A percentile compares a stretch with the other conserved stretches of the same genome.
phyloP scores from a whole-genome alignment of 345 rosid genomes.

The Crucihimalaya himalaica region DNA sequence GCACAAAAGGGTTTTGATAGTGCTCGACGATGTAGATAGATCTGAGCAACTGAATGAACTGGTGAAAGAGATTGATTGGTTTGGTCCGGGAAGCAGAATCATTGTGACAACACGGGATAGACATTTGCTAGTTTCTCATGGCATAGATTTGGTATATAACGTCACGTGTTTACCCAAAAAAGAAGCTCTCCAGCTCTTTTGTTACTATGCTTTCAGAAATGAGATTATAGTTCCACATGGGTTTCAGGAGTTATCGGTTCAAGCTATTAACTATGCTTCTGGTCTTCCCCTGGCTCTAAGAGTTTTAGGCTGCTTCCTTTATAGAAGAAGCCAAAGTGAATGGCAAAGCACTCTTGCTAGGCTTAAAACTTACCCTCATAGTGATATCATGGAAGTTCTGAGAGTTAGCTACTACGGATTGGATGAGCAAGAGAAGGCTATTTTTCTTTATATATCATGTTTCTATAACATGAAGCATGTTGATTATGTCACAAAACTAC shows the following conservation, averaged over 20 bases:
- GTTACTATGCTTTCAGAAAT: slow-evolving; percentile 27
- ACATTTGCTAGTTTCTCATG: slow-evolving; percentile 35
- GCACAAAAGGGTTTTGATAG: slow-evolving; percentile 27
- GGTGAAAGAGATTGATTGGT: slow-evolving; percentile 31
- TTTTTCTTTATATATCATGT: slow-evolving; percentile 47
- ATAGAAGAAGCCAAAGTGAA: slow-evolving; percentile 5
- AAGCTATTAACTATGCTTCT: slow-evolving; percentile 33
- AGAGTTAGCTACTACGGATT: slow-evolving; percentile 48
- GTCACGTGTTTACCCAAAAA: slow-evolving; percentile 21
- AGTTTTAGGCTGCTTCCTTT: slow-evolving; percentile 43
- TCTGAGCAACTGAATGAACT: slow-evolving; percentile 30
- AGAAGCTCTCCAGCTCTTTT: slow-evolving; percentile 41
- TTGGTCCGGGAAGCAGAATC: slow-evolving; percentile 41
- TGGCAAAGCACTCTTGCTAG: slow-evolving; percentile 42
- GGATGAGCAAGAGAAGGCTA: slow-evolving; percentile 33
- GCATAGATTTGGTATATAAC: slow-evolving; percentile 24
- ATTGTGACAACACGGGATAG: slow-evolving; percentile 36
- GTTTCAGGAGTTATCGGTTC: slow-evolving; percentile 20
- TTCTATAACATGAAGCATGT: slow-evolving; percentile 23
- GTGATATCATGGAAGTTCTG: slow-evolving; percentile 36
- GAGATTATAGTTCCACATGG: slow-evolving; percentile 14
- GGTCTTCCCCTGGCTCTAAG: slow-evolving; percentile 53
- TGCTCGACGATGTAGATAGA: slow-evolving; percentile 37
- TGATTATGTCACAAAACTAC: slow-evolving; percentile 33
- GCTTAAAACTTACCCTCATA: slow-evolving; percentile 32